These are phyloP conservation scores for Monosporozyma yasuniensis DNA, from an alignment of 805 yeast genomes.

Conservation along the genomic window DNA sequence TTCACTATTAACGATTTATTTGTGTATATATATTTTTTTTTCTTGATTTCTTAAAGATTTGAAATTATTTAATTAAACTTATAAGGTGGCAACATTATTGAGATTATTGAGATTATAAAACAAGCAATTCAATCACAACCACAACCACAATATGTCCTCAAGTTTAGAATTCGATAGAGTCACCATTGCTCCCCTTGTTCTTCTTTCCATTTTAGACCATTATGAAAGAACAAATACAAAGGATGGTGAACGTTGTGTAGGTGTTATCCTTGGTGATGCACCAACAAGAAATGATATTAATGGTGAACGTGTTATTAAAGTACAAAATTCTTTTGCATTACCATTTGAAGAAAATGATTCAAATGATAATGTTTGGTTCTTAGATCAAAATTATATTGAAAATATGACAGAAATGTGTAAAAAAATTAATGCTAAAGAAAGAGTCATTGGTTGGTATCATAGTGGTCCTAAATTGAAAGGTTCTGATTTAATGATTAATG, in stretches of 20 bases:
- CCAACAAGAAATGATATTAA: constrained; percentile 9
- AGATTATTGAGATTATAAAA: background rate
- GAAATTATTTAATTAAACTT: background rate
- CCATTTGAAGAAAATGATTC: constrained; percentile 97
- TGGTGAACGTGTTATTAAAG: constrained; percentile 39
- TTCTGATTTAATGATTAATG: constrained; percentile 86
- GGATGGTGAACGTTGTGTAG: constrained; percentile 77
- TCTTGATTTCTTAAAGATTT: background rate
- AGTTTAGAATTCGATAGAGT: constrained; percentile 43
- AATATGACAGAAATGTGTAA: constrained; percentile 97
- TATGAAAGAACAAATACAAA: constrained; percentile 77
- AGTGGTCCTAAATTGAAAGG: constrained; percentile 89
- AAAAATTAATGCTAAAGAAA: constrained; percentile 95
- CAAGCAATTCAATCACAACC: background rate
- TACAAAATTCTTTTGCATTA: constrained; percentile 89
- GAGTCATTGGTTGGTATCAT: constrained; percentile 97
- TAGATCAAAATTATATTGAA: constrained; percentile 93
- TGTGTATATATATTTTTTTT: background rate
- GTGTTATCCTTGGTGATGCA: constrained; percentile 80
- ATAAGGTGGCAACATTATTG: background rate
- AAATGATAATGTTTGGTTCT: constrained; percentile 88
- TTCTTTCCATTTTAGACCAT: constrained; percentile 91
- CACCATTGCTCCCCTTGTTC: constrained; percentile 89
- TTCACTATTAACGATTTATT: background rate
- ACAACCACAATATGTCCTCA: constrained; percentile 3